Percentiles rank a stretch among this genome's conserved stretches.
Conservation (phyloP, 2,329 filamentous ascomycete species). For the Fusarium sambucinum region DNA sequence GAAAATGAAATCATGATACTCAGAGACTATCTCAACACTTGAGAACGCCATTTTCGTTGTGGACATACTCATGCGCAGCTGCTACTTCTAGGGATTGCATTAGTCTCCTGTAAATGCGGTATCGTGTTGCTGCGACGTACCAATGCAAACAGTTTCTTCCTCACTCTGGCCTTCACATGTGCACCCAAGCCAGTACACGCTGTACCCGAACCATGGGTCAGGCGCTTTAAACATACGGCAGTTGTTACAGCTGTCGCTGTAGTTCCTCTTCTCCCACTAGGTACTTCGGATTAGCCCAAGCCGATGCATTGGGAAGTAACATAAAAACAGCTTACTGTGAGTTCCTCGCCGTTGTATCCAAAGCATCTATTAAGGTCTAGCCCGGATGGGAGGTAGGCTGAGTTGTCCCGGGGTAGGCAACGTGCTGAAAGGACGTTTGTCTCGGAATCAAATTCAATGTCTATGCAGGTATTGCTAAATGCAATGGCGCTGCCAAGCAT, state of each 20-base stretch:
- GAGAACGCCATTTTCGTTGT: slow-evolving; percentile 6
- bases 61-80: slow-evolving; percentile 12
- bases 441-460: not conserved
- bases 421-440: not conserved
- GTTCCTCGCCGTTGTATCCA: slow-evolving; percentile 1
- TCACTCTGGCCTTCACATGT: not conserved
- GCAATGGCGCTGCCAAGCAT: not conserved
- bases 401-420: slow-evolving; percentile 13
- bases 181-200: slow-evolving; percentile 8
- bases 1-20: not conserved
- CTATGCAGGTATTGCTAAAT: slow-evolving; percentile 1
- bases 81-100: not conserved
- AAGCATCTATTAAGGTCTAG: slow-evolving; percentile 17
- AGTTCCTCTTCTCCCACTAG: not conserved
- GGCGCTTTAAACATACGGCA: slow-evolving; percentile 10
- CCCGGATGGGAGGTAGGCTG: not conserved
- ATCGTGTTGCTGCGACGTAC: not conserved
- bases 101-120: accelerated
- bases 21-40: not conserved
- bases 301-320: accelerated
- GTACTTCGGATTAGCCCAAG: not conserved
- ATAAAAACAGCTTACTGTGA: not conserved
- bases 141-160: not conserved
- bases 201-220: not conserved
- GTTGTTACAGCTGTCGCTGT: not conserved